Base-by-base conservation (phyloP, 441 rosid species). In the Jatropha multifida region DNA sequence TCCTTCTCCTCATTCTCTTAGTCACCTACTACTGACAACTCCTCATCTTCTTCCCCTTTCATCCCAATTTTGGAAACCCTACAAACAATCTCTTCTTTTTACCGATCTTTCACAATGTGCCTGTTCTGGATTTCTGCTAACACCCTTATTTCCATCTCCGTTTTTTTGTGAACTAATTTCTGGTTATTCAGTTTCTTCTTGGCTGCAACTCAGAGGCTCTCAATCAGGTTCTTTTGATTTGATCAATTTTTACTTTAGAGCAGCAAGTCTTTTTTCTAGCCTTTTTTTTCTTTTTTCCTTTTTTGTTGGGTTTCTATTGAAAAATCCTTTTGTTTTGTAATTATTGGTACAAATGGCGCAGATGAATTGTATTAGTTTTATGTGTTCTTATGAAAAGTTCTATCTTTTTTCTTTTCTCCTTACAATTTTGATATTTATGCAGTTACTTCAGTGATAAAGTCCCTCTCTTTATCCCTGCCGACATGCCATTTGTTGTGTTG, bases 11-110 rank as follows among this genome's bases (percentile, higher is more conserved):
- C 48, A 0, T 32, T 2, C 32, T 32, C 32, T 23, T 23, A 23
- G 74, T 80, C 49, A 88, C 90, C 94, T 79, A 86, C 86, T 82
- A 38, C 85, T 79, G 91, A 86, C 77, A 86, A 80, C 87, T 81
- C 88, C 85, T 81, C 71, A 67, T 71, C 85, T 76, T 81, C 85
- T 79, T 79, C 76, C 79, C 55, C 4, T n/a, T 15, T 18, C 68
- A 56, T 1, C 59, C 69, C 74, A 51, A 26, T 51, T 15, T 61
- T 77, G 42, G 49, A 74, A 73, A 37, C 20, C 74, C 78, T 72
- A 73, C 76, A 77, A 71, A 52, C 63, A 74, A 71, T 81, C 79
- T 54, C 83, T 79, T 48, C 15, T 20, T 79, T 32, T 67, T 83
- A 40, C 46, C 52, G 69, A 54, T 58, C 26, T 76, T 72, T 68